Evolutionary conservation across 2,329 filamentous ascomycete species (phyloP), one percentile per base, ranked within the genome.

Genomic region (Sclerotinia subarctica): DNA sequence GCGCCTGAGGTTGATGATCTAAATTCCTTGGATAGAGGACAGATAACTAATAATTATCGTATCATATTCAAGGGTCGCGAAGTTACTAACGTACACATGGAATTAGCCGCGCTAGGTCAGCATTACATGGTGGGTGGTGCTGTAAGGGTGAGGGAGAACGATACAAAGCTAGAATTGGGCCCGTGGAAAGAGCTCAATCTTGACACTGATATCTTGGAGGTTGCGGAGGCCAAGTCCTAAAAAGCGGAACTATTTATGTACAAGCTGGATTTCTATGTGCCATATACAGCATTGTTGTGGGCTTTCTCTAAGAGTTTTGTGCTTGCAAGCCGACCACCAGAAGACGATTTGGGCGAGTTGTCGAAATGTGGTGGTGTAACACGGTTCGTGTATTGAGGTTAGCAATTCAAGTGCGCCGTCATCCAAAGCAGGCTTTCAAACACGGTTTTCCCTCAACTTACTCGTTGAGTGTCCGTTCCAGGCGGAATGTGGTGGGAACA

Each of bases 41-140:
- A 73, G 10, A 67, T 65, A 2, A 53, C 66, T 2, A 69, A 64
- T 5, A 67, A 73, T 6, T 74, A 76, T 56, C 59, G 66, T 1
- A 76, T 75, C 24, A 60, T 68, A 15, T 74, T 77, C 66, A 73
- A 74, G 42, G 72, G 69, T 11, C 69, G 70, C 29, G 66, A 53
- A 19, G 70, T 78, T 6, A 70, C 57, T 8, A 69, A 76, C 68
- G 76, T 77, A 5, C 72, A 67, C 26, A 76, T 77, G 70, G 73
- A 75, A 38, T 53, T 78, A 29, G 59, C 59, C 4, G 74, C 75
- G 11, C 59, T 77, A 3, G 76, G 76, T 5, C 46, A 26, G 15
- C 68, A 72, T 54, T 78, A 74, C 38, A 77, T 78, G 76, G 71
- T 77, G 60, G 74, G 69, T 46, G 73, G 69, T 38, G 72, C 74